Evolutionary conservation across 495 filamentous ascomycete species (phyloP).

Genomic region (Evernia prunastri): DNA sequence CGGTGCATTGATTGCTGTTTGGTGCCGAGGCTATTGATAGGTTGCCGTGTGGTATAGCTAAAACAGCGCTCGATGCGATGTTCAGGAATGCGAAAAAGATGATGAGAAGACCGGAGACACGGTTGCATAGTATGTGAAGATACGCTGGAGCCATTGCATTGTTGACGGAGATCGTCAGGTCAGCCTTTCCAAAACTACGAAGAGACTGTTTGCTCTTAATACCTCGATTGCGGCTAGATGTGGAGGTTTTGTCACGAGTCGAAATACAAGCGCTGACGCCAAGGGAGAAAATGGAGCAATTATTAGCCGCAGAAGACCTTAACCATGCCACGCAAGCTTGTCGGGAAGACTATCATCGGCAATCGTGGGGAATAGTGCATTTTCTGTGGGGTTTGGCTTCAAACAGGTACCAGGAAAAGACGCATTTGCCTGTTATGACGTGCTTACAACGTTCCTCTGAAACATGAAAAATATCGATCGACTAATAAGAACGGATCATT

Average conservation of each 20-base stretch:
- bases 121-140: background rate
- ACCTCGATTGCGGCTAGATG: background rate
- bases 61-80: background rate
- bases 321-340: background rate
- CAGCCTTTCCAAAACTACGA: background rate
- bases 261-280: background rate
- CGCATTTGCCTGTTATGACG: background rate
- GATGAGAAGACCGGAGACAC: background rate
- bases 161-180: background rate
- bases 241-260: background rate
- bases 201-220: background rate
- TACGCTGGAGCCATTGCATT: background rate
- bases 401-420: background rate
- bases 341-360: background rate
- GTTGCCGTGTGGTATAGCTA: background rate
- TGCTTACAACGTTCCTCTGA: background rate
- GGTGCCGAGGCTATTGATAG: background rate
- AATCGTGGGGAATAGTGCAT: background rate
- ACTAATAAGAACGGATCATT: no score
- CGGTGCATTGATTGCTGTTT: slow-evolving; percentile 4
- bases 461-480: background rate
- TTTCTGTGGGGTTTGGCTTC: background rate
- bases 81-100: background rate
- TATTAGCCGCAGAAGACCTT: background rate
- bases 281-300: background rate